Evolutionary conservation across 2,329 filamentous ascomycete species (phyloP).

Genomic region (Didymella glomerata): DNA sequence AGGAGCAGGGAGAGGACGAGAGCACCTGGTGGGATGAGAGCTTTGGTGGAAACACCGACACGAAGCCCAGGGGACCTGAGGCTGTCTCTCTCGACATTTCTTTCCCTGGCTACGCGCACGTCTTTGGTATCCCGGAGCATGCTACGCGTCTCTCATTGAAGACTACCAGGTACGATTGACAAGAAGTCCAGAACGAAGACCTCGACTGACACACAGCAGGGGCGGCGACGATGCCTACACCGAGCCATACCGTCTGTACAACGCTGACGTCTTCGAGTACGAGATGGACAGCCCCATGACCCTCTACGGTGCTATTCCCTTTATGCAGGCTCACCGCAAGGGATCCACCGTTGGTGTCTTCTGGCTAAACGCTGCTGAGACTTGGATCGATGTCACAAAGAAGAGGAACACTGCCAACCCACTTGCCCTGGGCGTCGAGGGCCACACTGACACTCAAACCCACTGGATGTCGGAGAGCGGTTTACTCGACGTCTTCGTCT

Average conservation of each 20-base stretch:
- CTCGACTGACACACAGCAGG: constrained; percentile 40
- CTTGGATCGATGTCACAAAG: constrained; percentile 95
- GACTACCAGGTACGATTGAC: constrained; percentile 72
- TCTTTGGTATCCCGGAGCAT: constrained; percentile 94
- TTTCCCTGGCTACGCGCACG: constrained; percentile 89
- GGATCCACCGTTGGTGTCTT: constrained; percentile 94
- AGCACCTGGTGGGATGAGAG: constrained; percentile 98
- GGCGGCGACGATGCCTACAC: constrained; percentile 85
- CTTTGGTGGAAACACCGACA: constrained; percentile 94
- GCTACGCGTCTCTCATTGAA: constrained; percentile 86
- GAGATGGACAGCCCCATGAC: constrained; percentile 98
- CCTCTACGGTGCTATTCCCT: constrained; percentile 93
- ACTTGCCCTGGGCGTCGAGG: constrained; percentile 73
- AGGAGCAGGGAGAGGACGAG: constrained; percentile 70
- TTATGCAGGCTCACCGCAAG: constrained; percentile 97
- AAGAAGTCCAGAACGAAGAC: too few species aligned
- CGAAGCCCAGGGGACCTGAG: constrained; percentile 93
- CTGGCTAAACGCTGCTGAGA: constrained; percentile 97
- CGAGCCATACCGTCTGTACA: constrained; percentile 94
- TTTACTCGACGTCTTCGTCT: constrained; percentile 89
- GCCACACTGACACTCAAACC: constrained; percentile 80
- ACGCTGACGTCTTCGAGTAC: constrained; percentile 97
- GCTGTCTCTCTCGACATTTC: constrained; percentile 90
- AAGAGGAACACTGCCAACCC: constrained; percentile 76
- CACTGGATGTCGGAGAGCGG: constrained; percentile 98